Base-by-base conservation (phyloP, 2,329 filamentous ascomycete species). In the Alternaria brassicae region DNA sequence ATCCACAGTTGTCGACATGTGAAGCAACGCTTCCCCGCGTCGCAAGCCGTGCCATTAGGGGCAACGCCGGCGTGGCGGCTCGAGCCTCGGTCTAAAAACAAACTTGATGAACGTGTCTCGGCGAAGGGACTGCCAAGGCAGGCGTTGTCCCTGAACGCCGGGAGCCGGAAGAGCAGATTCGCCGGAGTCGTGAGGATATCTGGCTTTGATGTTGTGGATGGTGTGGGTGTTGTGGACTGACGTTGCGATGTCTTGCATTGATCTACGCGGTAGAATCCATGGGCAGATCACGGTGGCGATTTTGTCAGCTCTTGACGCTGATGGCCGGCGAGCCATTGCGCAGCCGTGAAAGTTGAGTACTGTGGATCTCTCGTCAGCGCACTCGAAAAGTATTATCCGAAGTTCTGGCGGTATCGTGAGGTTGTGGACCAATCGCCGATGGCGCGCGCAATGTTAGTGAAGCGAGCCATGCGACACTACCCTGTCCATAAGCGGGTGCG, bases 61-160 rank as follows among this genome's bases (percentile, higher is more conserved):
- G 28, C 36, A 10, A 21, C 36, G 17, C 17, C 13, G 36, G 40
- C 47, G 30, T 41, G 19, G 45, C 52, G 19, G 40, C 5, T 42
- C 19, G 37, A 52, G 47, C 60, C 60, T 62, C 60, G 56, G 60
- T 41, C 21, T 32, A 53, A 30, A 41, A 42, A 52, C 49, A 52
- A 52, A 41, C 36, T 52, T 42, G 13, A 17, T 42, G 7, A 40
- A 32, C 12, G n/a, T 37, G 48, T 51, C 48, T 39, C 48, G 48
- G 48, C 48, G n/a, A 3, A 13, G 32, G 36, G 10, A 13, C 25
- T 21, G 32, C 48, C 25, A 30, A 39, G 32, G 34, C 17, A 19
- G 21, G 30, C 48, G 21, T 37, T 19, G 19, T 13, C 23, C 28
- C 9, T 44, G 32, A 34, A 27, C 27, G 17, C 30, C 44, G 49